These are phyloP conservation scores for Phytopythium aichiense DNA, from an alignment of 352 stramenopile genomes.

Conservation along the genomic window DNA sequence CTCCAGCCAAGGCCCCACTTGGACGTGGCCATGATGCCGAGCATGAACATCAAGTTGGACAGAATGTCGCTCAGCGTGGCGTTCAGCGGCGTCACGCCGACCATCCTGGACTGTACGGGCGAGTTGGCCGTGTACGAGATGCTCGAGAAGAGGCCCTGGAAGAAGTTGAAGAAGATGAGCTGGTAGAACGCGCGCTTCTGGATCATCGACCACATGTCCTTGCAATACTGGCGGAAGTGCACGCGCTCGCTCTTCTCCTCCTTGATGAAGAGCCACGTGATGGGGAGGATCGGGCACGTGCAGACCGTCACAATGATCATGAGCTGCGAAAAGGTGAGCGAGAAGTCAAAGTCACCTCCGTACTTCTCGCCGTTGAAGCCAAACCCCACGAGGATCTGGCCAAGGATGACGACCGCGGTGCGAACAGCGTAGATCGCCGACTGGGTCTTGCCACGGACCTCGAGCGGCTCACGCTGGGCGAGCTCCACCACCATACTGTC, in stretches of 20 bases:
- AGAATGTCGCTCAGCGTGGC: conserved; percentile 14
- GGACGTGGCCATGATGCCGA: conserved; percentile 13
- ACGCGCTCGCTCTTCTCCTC: conserved; percentile 3
- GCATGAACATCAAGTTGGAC: conserved; percentile 10
- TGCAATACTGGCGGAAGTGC: conserved; percentile 12
- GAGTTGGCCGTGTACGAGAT: conserved; percentile 13
- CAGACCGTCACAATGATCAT: conserved; percentile 24
- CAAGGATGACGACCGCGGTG: neutral
- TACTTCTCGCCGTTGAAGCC: neutral
- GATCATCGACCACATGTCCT: conserved; percentile 13
- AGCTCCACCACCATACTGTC: conserved; percentile 20
- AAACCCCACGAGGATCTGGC: neutral
- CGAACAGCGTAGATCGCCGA: neutral
- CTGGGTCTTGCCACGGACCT: neutral
- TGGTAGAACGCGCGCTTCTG: conserved; percentile 24
- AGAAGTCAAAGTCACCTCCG: conserved; percentile 40
- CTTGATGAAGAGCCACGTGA: conserved; percentile 21
- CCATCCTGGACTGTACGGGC: conserved; percentile 15
- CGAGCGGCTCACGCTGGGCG: conserved; percentile 13
- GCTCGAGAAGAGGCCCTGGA: conserved; percentile 14
- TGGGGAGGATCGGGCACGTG: conserved; percentile 7
- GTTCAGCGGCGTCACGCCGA: conserved; percentile 14
- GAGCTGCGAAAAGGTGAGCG: conserved; percentile 29
- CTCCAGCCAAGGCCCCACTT: conserved; percentile 4
- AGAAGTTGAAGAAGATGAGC: conserved; percentile 20